phyloP scores from a whole-genome alignment of 495 filamentous ascomycete genomes.

The Hypoxylon cercidicola region DNA sequence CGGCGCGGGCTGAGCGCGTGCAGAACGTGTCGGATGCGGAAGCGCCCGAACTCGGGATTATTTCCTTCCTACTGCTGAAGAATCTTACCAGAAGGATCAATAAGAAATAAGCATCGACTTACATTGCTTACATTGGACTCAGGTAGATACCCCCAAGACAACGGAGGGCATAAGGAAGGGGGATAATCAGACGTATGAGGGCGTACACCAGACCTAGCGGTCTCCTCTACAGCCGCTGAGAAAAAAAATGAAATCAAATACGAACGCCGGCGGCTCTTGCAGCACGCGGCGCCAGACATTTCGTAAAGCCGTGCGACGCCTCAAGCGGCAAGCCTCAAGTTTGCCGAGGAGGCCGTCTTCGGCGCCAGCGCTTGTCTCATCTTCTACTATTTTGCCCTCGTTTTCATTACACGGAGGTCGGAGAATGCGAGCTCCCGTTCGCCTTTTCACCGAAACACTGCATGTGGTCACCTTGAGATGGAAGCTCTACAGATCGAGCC shows the following conservation, averaged over 20 bases:
- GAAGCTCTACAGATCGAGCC: neutral
- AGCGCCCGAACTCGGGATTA: too few relatives aligned
- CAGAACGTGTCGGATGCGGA: too few relatives aligned
- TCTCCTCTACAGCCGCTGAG: conserved; percentile 27
- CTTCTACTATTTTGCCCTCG: conserved; percentile 8
- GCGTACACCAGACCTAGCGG: conserved; percentile 17
- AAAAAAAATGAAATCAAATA: conserved; percentile 9
- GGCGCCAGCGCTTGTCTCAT: conserved; percentile 22
- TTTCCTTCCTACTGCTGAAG: too few relatives aligned
- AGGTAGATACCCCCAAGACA: too few relatives aligned
- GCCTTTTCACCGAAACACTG: conserved; percentile 8
- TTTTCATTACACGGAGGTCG: conserved; percentile 12
- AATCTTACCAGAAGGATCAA: conserved; percentile 7
- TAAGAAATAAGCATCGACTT: too few relatives aligned
- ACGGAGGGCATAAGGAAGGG: conserved; percentile 36
- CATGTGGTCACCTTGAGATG: conserved; percentile 30
- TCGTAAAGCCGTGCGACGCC: conserved; percentile 23
- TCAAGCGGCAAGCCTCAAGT: conserved; percentile 19
- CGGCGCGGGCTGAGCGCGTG: too few relatives aligned
- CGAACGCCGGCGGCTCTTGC: conserved; percentile 4
- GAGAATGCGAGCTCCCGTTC: conserved; percentile 1
- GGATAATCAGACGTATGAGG: conserved; percentile 31
- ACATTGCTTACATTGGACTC: too few relatives aligned
- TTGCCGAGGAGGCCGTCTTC: conserved; percentile 16
- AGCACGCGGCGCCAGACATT: conserved; percentile 7